These are phyloP conservation scores for Solanum chiquidenum DNA, from an alignment of 257 asterid genomes.

Conservation along the genomic window DNA sequence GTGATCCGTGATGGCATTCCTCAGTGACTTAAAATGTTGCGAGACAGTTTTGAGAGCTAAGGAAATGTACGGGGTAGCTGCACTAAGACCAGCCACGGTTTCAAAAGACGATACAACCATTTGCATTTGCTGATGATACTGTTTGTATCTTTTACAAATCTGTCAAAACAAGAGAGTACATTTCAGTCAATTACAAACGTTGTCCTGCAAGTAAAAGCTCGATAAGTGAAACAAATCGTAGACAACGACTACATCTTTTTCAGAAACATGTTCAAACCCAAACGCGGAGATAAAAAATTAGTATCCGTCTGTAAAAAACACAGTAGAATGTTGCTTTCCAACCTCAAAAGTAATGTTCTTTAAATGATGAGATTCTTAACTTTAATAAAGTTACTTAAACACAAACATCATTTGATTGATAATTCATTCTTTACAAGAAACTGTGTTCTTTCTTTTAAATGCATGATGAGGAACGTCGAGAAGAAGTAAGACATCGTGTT, in stretches of 20 bases:
- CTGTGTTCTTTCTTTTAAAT: background rate
- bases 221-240: background rate
- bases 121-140: slow-evolving; percentile 74
- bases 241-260: background rate
- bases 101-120: slow-evolving; percentile 76
- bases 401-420: background rate
- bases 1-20: slow-evolving; percentile 40
- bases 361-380: background rate
- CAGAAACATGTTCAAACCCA: background rate
- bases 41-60: slow-evolving; percentile 44
- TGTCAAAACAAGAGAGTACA: background rate
- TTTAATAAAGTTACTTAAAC: background rate
- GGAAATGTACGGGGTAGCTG: slow-evolving; percentile 61
- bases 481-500: background rate
- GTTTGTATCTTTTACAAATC: slow-evolving; percentile 62
- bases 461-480: background rate
- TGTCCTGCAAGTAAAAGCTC: background rate
- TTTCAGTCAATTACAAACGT: background rate
- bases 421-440: background rate
- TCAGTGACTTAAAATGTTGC: slow-evolving; percentile 47
- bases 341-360: background rate
- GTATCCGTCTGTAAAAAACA: background rate
- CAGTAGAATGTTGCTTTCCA: background rate
- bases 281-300: background rate
- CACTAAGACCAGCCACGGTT: slow-evolving; percentile 57